Evolutionary conservation across 179 eudicot genomes (phyloP).

Genomic region (Beta lomatogona): DNA sequence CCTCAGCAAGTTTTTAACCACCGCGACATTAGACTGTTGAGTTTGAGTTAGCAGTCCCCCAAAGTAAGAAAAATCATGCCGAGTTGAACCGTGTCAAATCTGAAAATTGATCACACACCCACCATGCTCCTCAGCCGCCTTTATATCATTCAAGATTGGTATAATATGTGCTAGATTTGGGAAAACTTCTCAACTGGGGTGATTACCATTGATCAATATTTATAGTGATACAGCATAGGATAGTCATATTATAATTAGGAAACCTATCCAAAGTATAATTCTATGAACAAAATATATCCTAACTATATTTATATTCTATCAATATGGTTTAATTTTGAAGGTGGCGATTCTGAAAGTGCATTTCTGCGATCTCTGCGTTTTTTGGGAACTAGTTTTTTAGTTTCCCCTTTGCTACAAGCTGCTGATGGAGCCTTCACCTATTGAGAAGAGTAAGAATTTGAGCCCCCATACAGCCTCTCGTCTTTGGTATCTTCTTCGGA

Average conservation of each 20-base stretch:
- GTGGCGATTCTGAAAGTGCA: slow-evolving; percentile 21
- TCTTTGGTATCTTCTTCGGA: slow-evolving; percentile 13
- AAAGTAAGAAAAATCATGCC: neutral
- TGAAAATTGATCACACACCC: slow-evolving; percentile 54
- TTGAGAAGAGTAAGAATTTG: slow-evolving; percentile 18
- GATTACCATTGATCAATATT: too few relatives aligned
- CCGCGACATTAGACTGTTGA: neutral
- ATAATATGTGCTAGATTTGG: too few relatives aligned
- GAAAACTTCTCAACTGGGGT: too few relatives aligned
- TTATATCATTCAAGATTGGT: slow-evolving; percentile 37
- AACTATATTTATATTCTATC: too few relatives aligned
- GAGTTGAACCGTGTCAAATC: slow-evolving; percentile 34
- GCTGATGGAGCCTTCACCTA: slow-evolving; percentile 20
- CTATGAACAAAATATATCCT: too few relatives aligned
- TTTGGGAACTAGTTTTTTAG: slow-evolving; percentile 24
- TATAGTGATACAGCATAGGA: too few relatives aligned
- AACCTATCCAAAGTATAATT: too few relatives aligned
- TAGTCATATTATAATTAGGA: too few relatives aligned
- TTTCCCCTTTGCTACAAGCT: slow-evolving; percentile 15
- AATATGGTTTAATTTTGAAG: slow-evolving; percentile 21
- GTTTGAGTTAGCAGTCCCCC: neutral
- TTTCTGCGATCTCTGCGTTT: slow-evolving; percentile 20
- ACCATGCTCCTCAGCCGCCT: slow-evolving; percentile 59
- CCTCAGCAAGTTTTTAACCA: slow-evolving; percentile 3
- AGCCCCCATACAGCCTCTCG: slow-evolving; percentile 9